Evolutionary conservation across 2,329 filamentous ascomycete species (phyloP), one percentile per base, ranked within the genome.

Genomic region (Aspergillus pseudotamarii): DNA sequence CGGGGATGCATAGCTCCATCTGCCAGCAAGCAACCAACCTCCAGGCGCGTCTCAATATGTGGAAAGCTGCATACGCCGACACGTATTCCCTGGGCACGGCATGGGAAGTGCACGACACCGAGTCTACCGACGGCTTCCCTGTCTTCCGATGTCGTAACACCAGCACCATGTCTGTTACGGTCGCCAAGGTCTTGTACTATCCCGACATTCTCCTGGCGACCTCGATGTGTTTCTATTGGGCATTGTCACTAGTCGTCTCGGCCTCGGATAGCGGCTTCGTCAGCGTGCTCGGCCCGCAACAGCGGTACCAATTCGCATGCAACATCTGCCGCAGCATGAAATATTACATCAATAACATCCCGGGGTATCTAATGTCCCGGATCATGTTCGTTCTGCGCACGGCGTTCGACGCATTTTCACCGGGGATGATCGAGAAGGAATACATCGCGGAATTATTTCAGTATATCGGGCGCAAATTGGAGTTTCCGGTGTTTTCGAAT

Each of bases 261-360:
- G 60, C 66, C 10, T 59, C 64, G 6, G 68, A 73, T 45, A 66
- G 65, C 19, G 70, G 71, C 0, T 62, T 73, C 9, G 51, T 65
- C 28, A 64, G 62, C 21, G 65, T 72, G 8, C 36, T 74, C n/a
- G 57, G 64, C 8, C 63, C 59, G 19, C 65, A 67, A 10, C 68
- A 73, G 32, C 72, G 71, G 30, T 74, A 74, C 64, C 62, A 69
- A 41, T 67, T 65, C 30, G 72, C 71, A 21, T 73, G 72, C 64
- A 69, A 73, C 48, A 74, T 74, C 58, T 74, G 72, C 46, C 71
- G 72, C 41, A 74, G 71, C 59, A 69, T 73, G 66, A 71, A 69
- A 53, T 74, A 71, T 56, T 74, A 72, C 56, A 57, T 72, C 14
- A 64, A 65, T 28, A 68, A 64, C 4, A 64, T 68, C n/a, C 72